Conservation (phyloP, 2,329 filamentous ascomycete genomes). For the Chaetomium globosum region DNA sequence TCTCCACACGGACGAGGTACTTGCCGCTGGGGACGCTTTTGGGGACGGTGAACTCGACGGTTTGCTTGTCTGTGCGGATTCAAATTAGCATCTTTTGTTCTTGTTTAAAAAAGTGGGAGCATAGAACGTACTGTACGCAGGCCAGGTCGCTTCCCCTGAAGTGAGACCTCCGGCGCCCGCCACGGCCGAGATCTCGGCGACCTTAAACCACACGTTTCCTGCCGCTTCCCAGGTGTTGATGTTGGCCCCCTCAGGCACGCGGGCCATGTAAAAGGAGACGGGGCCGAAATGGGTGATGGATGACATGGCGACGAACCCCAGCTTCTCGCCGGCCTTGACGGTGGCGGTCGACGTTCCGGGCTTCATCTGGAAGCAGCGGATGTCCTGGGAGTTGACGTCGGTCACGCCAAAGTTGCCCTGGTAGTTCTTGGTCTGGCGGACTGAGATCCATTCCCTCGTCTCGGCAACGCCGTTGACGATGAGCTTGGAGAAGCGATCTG, state of each 20-base stretch:
- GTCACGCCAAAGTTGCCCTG: constrained; percentile 35
- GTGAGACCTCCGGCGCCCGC: constrained; percentile 13
- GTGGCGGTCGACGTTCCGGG: constrained; percentile 38
- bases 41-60: constrained; percentile 37
- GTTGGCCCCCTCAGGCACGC: constrained; percentile 39
- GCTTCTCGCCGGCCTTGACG: constrained; percentile 37
- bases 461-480: constrained; percentile 39
- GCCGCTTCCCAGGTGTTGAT: constrained; percentile 39
- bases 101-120: too few relatives aligned
- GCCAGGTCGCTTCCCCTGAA: constrained; percentile 20
- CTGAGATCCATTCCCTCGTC: constrained; percentile 39
- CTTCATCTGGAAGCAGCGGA: constrained; percentile 34
- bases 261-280: constrained; percentile 41
- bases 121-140: constrained; percentile 27
- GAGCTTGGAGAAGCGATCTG: constrained; percentile 42
- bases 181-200: constrained; percentile 35
- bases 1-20: constrained; percentile 40
- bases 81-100: background rate
- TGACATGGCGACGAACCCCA: constrained; percentile 30
- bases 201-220: constrained; percentile 43
- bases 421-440: constrained; percentile 45
- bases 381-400: constrained; percentile 33
- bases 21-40: constrained; percentile 37
- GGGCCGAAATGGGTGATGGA: constrained; percentile 37
- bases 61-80: constrained; percentile 20